Evolutionary conservation across 345 rosid species (phyloP), one percentile per base, ranked within the genome.

Genomic region (Eucalyptus erythrocorys): DNA sequence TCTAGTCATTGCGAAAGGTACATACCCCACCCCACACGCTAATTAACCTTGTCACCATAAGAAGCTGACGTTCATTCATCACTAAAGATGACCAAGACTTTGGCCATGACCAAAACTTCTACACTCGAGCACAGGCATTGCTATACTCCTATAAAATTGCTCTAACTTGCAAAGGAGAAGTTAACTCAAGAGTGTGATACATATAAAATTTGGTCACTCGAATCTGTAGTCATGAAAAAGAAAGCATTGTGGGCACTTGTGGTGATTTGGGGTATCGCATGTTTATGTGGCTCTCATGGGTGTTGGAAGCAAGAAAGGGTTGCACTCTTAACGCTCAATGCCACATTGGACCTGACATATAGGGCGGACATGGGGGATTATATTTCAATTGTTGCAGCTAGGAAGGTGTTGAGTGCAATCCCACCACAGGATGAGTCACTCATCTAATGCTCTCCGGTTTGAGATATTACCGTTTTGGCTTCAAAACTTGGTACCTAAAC

Each of bases 281-380:
- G 61, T 9, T 55, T 55, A 22, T 9, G 61, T 24, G 61, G 30
- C 61, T 55, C 61, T 55, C 3, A 6, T 55, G 61, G 30, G 6
- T 55, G 61, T 55, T 0, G 1, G 6, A 13, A 1, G 26, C 61
- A 55, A 55, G 61, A 55, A 55, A 55, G 30, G 61, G 10, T 55
- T 22, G 61, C 61, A 9, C 61, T 55, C 61, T 55, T 55, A 55
- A 11, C 30, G 1, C 13, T 55, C 30, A 55, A 55, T 9, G 12
- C 11, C 27, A 55, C 30, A 0, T 4, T 22, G 0, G 1, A 55
- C 61, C 1, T 55, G 13, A 1, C 0, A 24, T 24, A 4, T 2
- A 0, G 13, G 61, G 30, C 1, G 61, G 13, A 55, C 1, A 0
- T 0, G 13, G 13, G 61, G 61, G 1, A 55, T 55, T 30, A 10